Percentiles rank a stretch among this genome's conserved stretches.
These are phyloP conservation scores for Forsythia suspensa DNA, from an alignment of 257 asterid genomes.

Conservation along the genomic window DNA sequence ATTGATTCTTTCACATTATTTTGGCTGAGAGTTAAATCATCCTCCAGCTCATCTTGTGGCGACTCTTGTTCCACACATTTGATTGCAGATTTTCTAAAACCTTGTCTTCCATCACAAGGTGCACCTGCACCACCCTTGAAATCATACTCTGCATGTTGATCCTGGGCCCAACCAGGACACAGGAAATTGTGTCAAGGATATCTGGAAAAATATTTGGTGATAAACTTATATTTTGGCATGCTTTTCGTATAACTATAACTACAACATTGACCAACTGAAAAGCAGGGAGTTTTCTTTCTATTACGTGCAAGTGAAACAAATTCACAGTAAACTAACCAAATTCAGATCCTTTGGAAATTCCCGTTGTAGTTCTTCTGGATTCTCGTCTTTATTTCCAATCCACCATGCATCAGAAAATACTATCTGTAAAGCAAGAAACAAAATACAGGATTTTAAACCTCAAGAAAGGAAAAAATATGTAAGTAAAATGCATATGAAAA, in stretches of 20 bases:
- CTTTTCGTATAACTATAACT: not conserved
- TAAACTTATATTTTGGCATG: not conserved
- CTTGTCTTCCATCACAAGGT: conserved; percentile 29
- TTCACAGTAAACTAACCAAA: conserved; percentile 43
- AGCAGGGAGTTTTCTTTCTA: conserved; percentile 16
- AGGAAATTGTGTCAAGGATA: conserved; percentile 20
- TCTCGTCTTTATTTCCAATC: conserved; percentile 84
- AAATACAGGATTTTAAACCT: conserved; percentile 16
- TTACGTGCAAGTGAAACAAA: conserved; percentile 16
- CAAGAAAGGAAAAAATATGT: conserved; percentile 14
- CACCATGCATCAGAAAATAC: conserved; percentile 98
- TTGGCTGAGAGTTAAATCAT: conserved; percentile 51
- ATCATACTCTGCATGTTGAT: conserved; percentile 48
- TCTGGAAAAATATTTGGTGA: conserved; percentile 15
- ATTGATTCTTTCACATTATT: conserved; percentile 35
- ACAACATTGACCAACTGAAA: not conserved
- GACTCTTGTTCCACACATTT: conserved; percentile 42
- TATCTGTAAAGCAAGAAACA: conserved; percentile 47
- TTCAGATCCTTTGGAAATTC: conserved; percentile 70
- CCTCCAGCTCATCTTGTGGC: conserved; percentile 44
- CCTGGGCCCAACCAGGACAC: conserved; percentile 37
- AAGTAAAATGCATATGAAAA: conserved; percentile 3
- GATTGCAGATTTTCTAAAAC: conserved; percentile 30
- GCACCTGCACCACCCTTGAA: conserved; percentile 87
- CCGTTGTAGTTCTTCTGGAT: conserved; percentile 77